phyloP scores from a whole-genome alignment of 2,329 filamentous ascomycete genomes.

The Periconia macrospinosa region DNA sequence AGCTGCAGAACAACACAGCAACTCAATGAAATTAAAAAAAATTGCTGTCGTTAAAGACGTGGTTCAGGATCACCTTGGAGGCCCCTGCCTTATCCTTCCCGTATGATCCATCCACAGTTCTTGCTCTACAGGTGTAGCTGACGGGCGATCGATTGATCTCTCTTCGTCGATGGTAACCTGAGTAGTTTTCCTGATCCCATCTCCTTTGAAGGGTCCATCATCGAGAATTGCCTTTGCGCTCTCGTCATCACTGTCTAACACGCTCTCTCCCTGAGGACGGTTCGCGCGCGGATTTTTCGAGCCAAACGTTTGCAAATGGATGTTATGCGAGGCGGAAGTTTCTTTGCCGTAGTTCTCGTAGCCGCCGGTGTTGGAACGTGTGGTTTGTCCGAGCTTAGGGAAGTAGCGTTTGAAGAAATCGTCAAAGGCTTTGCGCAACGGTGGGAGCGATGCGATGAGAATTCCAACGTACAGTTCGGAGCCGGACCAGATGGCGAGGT shows the following conservation, averaged over 20 bases:
- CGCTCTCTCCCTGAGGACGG: not conserved
- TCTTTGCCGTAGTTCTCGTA: not conserved
- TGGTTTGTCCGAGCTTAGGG: not conserved
- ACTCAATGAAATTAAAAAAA: too few relatives aligned
- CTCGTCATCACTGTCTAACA: not conserved
- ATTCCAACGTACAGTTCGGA: slow-evolving; percentile 6
- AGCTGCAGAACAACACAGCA: too few relatives aligned
- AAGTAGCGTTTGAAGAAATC: slow-evolving; percentile 1
- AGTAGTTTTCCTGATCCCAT: not conserved
- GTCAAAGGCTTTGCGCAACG: slow-evolving; percentile 6
- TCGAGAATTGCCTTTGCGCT: not conserved
- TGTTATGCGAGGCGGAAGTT: not conserved
- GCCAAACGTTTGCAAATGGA: not conserved
- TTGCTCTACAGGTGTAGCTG: not conserved
- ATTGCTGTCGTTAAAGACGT: too few relatives aligned
- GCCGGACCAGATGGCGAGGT: slow-evolving; percentile 1
- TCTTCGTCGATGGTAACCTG: not conserved
- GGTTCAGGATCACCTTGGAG: not conserved
- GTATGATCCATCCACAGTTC: not conserved
- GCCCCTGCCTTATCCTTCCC: not conserved
- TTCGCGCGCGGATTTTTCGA: not conserved
- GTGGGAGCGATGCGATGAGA: slow-evolving; percentile 7
- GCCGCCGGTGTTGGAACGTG: not conserved
- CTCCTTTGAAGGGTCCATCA: not conserved
- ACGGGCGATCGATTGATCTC: not conserved